Percentiles rank a stretch among this genome's conserved stretches.
Conservation (phyloP, 2,329 filamentous ascomycete genomes). For the Colletotrichum viniferum region DNA sequence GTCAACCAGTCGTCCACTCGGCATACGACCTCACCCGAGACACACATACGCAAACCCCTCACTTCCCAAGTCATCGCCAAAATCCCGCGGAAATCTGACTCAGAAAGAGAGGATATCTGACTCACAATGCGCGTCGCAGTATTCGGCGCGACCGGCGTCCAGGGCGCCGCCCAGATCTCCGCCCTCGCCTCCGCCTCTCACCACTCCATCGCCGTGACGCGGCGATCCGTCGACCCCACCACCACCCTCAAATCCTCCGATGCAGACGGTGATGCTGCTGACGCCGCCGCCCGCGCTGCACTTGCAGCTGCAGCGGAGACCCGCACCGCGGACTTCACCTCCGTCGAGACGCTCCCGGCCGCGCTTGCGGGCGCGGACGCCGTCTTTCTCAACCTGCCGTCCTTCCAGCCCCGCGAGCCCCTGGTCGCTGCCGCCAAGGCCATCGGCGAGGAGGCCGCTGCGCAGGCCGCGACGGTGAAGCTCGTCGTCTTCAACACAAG, state of each 20-base stretch:
- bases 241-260: not conserved
- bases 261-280: conserved; percentile 25
- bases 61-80: not conserved
- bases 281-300: conserved; percentile 19
- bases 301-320: conserved; percentile 24
- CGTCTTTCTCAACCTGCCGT: conserved; percentile 30
- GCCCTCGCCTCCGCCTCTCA: conserved; percentile 26
- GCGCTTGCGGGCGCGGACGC: conserved; percentile 22
- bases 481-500: conserved; percentile 30
- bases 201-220: conserved; percentile 29
- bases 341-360: conserved; percentile 8
- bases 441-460: conserved; percentile 57
- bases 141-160: conserved; percentile 31
- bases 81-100: not conserved
- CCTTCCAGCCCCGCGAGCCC: conserved; percentile 39
- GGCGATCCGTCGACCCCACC: conserved; percentile 3
- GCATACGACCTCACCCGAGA: not conserved
- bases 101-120: not conserved
- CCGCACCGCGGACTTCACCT: conserved; percentile 24
- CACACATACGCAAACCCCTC: not conserved
- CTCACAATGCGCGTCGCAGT: conserved; percentile 29
- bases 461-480: conserved; percentile 47
- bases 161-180: conserved; percentile 28
- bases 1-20: not conserved
- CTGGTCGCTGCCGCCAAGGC: conserved; percentile 60